Base-by-base conservation (phyloP, 495 filamentous ascomycete species). In the Aspergillus saccharolyticus region DNA sequence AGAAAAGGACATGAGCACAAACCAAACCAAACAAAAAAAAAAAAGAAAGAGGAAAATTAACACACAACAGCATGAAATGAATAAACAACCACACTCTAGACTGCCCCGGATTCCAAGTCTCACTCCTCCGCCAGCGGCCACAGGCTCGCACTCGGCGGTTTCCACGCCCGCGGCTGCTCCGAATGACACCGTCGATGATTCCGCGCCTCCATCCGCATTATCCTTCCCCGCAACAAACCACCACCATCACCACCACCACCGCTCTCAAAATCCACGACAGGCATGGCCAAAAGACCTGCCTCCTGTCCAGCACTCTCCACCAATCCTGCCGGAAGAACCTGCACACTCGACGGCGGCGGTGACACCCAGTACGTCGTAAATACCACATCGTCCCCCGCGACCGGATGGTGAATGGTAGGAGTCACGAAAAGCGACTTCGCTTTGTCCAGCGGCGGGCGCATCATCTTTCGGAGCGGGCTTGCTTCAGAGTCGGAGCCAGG, bases 121-220 rank as follows among this genome's bases (percentile, higher is more conserved):
- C 22, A 67, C 33, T 69, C 64, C 55, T 75, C 75, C 61, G 62
- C 30, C 19, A 78, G 58, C 15, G 74, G 68, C 72, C 73, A 78
- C 51, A 78, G 53, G 44, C 64, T 65, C 28, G 72, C 66, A 45
- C 71, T 74, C 4, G 74, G 75, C 44, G 65, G 60, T 39, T 69
- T 70, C 75, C 75, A 78, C 17, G 73, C 59, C 22, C 73, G 65
- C 42, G 75, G 75, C 54, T 73, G 71, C 48, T 76, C 74, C 21
- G 75, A 76, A 61, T 78, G 75, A 53, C 72, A 71, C 48, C 74
- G 64, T 19, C 71, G 60, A 63, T 77, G 74, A 18, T 68, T 65
- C 57, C 68, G 61, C 10, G 66, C 69, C 12, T 49, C 51, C n/a
- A 56, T 22, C 42, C 69, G 52, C 57, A 16, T 56, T 25, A 24